A percentile compares a stretch with the other conserved stretches of the same genome.
Conservation (phyloP, 768 basidiomycete genomes). For the Naematelia encephala region DNA sequence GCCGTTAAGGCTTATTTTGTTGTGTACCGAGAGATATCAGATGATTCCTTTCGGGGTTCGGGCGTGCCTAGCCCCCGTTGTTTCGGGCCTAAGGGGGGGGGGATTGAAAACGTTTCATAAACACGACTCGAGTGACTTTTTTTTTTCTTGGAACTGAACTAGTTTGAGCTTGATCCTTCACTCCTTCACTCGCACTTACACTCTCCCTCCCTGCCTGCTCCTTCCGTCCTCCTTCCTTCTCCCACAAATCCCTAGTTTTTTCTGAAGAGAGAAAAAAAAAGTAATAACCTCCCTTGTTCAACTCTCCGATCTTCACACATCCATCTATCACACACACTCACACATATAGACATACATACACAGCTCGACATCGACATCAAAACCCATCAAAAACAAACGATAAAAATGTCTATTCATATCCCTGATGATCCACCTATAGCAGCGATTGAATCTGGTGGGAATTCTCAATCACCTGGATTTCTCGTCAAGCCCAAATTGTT, state of each 20-base stretch:
- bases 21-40: background rate
- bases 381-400: background rate
- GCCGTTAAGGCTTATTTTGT: too few relatives aligned
- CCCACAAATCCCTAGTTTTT: background rate
- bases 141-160: too few relatives aligned
- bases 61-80: background rate
- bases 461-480: conserved; percentile 12
- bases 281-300: too few relatives aligned
- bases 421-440: conserved; percentile 34
- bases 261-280: background rate
- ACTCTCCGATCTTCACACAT: too few relatives aligned
- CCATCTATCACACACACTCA: too few relatives aligned
- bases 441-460: conserved; percentile 30
- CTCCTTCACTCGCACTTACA: too few relatives aligned
- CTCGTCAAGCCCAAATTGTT: conserved; percentile 23
- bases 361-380: background rate
- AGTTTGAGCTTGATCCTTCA: too few relatives aligned
- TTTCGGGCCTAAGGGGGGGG: too few relatives aligned
- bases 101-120: too few relatives aligned
- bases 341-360: too few relatives aligned
- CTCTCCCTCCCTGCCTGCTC: background rate
- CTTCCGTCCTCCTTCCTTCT: background rate
- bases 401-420: background rate
- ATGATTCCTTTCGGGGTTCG: background rate
- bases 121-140: too few relatives aligned